These are phyloP conservation scores for Vitellaria paradoxa DNA, from an alignment of 179 eudicot genomes.

Conservation along the genomic window DNA sequence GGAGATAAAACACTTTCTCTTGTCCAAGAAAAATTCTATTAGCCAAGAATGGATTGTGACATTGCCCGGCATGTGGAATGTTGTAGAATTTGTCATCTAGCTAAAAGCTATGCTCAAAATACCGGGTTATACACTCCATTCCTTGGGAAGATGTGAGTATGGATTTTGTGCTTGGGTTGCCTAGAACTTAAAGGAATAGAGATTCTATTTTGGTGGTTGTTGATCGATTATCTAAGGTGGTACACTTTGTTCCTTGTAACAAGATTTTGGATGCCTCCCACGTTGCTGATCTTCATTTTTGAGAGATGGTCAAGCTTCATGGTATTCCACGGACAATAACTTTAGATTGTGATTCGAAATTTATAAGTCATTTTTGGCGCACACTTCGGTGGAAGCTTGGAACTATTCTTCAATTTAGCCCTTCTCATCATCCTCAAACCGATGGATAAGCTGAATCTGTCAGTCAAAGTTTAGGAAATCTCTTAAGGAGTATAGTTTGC, in stretches of 20 bases:
- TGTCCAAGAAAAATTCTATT: neutral
- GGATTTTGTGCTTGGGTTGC: constrained; percentile 17
- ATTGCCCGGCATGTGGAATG: neutral
- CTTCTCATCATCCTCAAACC: no score
- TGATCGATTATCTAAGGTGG: neutral
- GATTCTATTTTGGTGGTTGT: neutral
- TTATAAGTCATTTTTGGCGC: no score
- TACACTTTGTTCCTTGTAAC: neutral
- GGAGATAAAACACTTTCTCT: constrained; percentile 11
- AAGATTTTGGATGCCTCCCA: neutral
- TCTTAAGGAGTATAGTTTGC: no score
- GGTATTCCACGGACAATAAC: neutral
- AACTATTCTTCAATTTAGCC: no score
- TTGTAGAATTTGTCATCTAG: neutral
- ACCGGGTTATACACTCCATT: constrained; percentile 9
- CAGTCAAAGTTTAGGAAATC: no score
- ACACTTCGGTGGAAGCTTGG: no score
- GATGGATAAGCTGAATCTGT: no score
- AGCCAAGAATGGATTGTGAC: constrained; percentile 1
- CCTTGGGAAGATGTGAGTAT: constrained; percentile 17
- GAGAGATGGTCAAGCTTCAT: neutral
- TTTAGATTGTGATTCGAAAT: no score
- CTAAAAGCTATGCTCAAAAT: neutral
- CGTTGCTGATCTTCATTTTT: neutral
- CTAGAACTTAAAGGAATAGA: neutral